A percentile compares a stretch with the other conserved stretches of the same genome.
These are phyloP conservation scores for Echinochloa phyllopogon DNA, from an alignment of 176 grass and related monocot species.

Conservation along the genomic window DNA sequence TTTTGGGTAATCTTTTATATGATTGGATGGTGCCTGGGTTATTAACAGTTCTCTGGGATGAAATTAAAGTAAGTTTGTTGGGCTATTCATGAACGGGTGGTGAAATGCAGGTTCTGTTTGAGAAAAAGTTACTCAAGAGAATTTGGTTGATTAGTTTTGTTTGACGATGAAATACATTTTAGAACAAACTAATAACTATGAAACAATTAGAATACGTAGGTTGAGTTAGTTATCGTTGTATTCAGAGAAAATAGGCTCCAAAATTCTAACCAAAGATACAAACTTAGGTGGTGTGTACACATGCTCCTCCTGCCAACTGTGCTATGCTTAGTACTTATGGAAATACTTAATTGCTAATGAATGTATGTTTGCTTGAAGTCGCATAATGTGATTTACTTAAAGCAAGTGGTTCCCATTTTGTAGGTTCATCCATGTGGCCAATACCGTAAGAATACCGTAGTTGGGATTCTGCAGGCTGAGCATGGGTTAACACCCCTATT, in stretches of 20 bases:
- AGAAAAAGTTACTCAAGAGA: background rate
- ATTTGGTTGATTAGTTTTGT: slow-evolving; percentile 4
- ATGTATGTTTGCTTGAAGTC: slow-evolving; percentile 29
- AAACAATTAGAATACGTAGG: background rate
- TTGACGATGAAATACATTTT: slow-evolving; percentile 17
- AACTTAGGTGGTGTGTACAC: background rate
- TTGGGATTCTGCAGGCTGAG: slow-evolving; percentile 94
- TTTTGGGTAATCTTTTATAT: background rate
- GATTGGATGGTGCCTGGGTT: background rate
- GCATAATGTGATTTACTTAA: slow-evolving; percentile 6
- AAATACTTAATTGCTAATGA: slow-evolving; percentile 1
- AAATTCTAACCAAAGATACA: background rate
- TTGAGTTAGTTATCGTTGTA: background rate
- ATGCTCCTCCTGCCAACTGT: background rate
- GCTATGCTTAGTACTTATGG: background rate
- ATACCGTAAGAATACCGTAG: slow-evolving; percentile 91
- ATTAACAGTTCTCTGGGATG: background rate
- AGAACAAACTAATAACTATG: background rate
- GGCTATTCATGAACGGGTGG: background rate
- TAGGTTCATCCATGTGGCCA: slow-evolving; percentile 99
- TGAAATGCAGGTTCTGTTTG: background rate
- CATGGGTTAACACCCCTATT: slow-evolving; percentile 76
- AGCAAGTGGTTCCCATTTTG: background rate
- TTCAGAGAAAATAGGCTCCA: background rate
- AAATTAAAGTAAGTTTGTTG: background rate